Evolutionary conservation across 129 eudicot genomes (phyloP), one percentile per base, ranked within the genome.

Genomic region (Rutidosis leptorrhynchoides): DNA sequence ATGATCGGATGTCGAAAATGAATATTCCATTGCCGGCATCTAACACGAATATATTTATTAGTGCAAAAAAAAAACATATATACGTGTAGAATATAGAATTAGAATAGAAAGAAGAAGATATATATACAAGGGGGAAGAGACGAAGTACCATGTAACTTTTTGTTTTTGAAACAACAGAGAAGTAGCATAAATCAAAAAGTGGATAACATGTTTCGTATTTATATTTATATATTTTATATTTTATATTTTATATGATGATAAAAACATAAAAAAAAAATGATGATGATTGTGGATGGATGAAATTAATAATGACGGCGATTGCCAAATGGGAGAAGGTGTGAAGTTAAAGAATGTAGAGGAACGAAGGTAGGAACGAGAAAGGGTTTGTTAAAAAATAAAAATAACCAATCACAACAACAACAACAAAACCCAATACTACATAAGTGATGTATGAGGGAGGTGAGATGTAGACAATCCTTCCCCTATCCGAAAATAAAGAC

Each of bases 1-100:
- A 40, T 1, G n/a, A 12, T 40, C 46, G n/a, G 46, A 1, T 19
- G 33, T 33, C 75, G 83, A 40, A 11, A 29, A 74, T 20, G 70
- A 22, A 24, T 64, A 61, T 7, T 81, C 83, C 55, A 74, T 70
- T 40, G 29, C 73, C 56, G 79, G 75, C 83, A 84, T 78, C 85
- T 75, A 56, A 24, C 6, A 23, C 42, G 26, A 24, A 22, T 11
- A 40, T 0, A 12, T 40, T 40, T 40, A 7, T 32, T 10, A 1
- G 20, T 53, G 4, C 23, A 40, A 7, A 26, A 56, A 23, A 6
- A 37, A 61, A 32, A 35, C 33, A 23, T 15, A 46, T 11, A 7
- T n/a, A n/a, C n/a, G n/a, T n/a, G n/a, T n/a, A n/a, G n/a, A n/a
- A n/a, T n/a, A n/a, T n/a, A n/a, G n/a, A n/a, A n/a, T n/a, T n/a